A percentile compares a stretch with the other conserved stretches of the same genome.
Conservation (phyloP, 208 protist genomes). For the Angomonas deanei region DNA sequence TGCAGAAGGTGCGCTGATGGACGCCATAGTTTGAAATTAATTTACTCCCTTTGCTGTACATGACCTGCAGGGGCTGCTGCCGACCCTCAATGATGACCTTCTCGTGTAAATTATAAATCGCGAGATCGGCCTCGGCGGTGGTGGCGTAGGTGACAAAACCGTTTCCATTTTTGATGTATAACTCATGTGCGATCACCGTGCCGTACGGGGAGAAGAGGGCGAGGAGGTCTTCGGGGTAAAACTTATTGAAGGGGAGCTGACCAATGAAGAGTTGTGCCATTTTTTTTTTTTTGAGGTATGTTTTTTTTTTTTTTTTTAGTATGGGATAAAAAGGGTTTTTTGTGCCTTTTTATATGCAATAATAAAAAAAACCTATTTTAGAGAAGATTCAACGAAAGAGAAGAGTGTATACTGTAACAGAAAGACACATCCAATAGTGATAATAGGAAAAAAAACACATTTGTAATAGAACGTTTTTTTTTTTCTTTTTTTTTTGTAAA, state of each 20-base stretch:
- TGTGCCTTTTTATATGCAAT: background rate
- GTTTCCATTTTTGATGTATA: slow-evolving; percentile 37
- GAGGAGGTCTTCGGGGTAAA: slow-evolving; percentile 35
- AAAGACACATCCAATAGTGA: background rate
- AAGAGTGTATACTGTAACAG: background rate
- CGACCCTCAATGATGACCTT: slow-evolving; percentile 65
- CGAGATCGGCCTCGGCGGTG: slow-evolving; percentile 65
- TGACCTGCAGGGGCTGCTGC: slow-evolving; percentile 73
- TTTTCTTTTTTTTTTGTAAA: background rate
- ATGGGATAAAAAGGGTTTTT: background rate
- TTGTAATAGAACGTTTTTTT: background rate
- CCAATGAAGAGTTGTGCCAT: slow-evolving; percentile 2
- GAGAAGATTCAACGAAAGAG: background rate
- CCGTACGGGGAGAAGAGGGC: slow-evolving; percentile 33
- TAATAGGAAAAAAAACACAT: background rate
- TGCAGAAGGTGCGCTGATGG: slow-evolving; percentile 23
- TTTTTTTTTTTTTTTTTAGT: background rate
- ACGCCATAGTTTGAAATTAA: slow-evolving; percentile 56
- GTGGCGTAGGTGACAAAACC: slow-evolving; percentile 68
- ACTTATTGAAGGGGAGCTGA: slow-evolving; percentile 33
- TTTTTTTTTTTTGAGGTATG: background rate
- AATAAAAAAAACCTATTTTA: background rate
- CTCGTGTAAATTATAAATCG: slow-evolving; percentile 62
- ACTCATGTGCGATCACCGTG: slow-evolving; percentile 26
- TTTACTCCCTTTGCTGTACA: slow-evolving; percentile 59